Evolutionary conservation across 2,329 filamentous ascomycete species (phyloP), one percentile per base, ranked within the genome.

Genomic region (Colletotrichum sojae): DNA sequence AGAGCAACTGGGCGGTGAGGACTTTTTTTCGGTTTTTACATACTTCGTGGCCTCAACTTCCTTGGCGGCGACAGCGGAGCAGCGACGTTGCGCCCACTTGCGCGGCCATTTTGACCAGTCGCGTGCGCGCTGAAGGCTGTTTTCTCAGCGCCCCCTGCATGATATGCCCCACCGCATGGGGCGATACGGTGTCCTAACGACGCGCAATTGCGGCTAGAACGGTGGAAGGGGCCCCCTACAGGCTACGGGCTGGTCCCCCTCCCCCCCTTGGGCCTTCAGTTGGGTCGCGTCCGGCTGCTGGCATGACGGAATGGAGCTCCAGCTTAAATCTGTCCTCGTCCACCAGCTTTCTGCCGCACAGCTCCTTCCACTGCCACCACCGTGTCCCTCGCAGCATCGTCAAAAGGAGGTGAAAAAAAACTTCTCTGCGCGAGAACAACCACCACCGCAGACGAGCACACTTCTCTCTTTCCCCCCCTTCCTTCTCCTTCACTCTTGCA

Each of bases 241-340:
- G 22, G 22, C 22, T 22, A 51, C 62, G 49, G 39, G 22, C 22
- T 25, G 22, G 49, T 13, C 59, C 31, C 31, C 31, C 31, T 10
- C 31, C 31, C 31, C 27, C 27, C 31, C 31, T 36, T 36, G 31
- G 31, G 31, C 31, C 31, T 36, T 36, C 31, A 36, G 31, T 36
- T 36, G 31, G 31, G 31, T 36, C 45, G 45, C 43, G 25, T 25
- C 51, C 39, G 22, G 22, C 22, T 25, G 22, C 51, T 45, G 45
- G 27, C 46, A 62, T 61, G 58, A 64, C 58, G 66, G 58, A 55
- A 61, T 53, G 36, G 45, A 60, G 63, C 63, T 66, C 51, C 62
- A 55, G 67, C 67, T 67, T 69, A 67, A 69, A 69, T 67, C 62
- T 69, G 67, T 69, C 46, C 46, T 20, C 18, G 20, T 22, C 46